Conservation (phyloP, 352 stramenopile genomes). For the Pythium plurisporium region DNA sequence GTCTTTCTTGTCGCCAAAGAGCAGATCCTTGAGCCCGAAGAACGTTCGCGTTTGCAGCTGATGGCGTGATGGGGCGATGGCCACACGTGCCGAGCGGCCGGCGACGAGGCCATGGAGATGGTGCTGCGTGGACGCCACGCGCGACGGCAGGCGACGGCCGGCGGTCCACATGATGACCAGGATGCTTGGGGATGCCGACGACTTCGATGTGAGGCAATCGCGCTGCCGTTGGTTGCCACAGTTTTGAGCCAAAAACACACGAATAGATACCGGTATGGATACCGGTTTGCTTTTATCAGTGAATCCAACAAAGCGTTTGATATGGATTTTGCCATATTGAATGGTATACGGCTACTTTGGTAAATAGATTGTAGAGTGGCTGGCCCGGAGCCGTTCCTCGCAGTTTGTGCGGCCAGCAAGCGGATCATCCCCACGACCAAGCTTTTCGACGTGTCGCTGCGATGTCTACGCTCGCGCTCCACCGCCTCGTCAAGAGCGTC, state of each 20-base stretch:
- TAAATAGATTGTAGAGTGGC: conserved; percentile 7
- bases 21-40: conserved; percentile 55
- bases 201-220: conserved; percentile 8
- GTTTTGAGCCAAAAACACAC: neutral
- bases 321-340: neutral
- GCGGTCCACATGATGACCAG: conserved; percentile 27
- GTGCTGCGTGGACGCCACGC: conserved; percentile 9
- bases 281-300: too few relatives aligned
- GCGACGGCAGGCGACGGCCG: conserved; percentile 16
- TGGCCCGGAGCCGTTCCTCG: neutral
- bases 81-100: conserved; percentile 6
- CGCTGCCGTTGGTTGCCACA: conserved; percentile 16
- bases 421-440: neutral
- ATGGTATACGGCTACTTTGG: neutral
- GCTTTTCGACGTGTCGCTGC: too few relatives aligned
- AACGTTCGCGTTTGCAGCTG: conserved; percentile 43
- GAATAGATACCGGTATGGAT: conserved; percentile 10
- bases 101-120: conserved; percentile 6
- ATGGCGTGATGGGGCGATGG: neutral
- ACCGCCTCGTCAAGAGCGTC: conserved; percentile 57
- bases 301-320: neutral
- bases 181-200: neutral
- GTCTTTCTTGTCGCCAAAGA: conserved; percentile 62
- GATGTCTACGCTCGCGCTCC: too few relatives aligned
- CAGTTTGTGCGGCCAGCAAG: conserved; percentile 18